Base-by-base conservation (phyloP, 768 basidiomycete genomes). In the Psilocybe sp. region DNA sequence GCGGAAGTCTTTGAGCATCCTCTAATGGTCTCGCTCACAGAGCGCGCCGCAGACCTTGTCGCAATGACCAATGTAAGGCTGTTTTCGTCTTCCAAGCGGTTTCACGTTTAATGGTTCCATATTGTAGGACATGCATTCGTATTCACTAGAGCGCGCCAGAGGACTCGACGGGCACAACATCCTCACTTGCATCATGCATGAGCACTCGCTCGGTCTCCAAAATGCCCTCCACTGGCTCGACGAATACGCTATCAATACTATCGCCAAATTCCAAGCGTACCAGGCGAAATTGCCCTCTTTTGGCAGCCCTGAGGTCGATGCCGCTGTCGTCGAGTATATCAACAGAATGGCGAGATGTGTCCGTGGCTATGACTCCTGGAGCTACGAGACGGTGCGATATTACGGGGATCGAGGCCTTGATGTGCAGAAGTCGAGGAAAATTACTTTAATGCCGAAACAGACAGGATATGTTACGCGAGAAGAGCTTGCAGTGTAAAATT, bases 111-210 rank as follows among this genome's bases (percentile, higher is more conserved):
- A 32, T 33, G 12, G 9, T 5, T n/a, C 33, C 14, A 8, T 32
- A 6, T 20, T 44, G 2, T 37, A 64, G 60, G 66, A 66, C 40
- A 45, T 69, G n/a, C 63, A 57, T 45, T 68, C 65, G 2, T 66
- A 60, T 47, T 60, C 60, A n/a, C 53, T 66, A 5, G 65, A 64
- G 45, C 69, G 69, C n/a, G 53, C 60, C 32, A 51, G 54, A 0
- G 71, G 73, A 14, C 53, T 61, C 1, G 70, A 71, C 44, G 59
- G 56, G 0, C 74, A 75, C 50, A 76, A 76, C 44, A 64, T 81
- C 11, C 66, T 84, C n/a, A 76, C 75, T 1, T 73, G 78, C n/a
- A 72, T 81, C 34, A 81, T 79, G 78, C 66, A 74, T 32, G 69
- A 77, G 36, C 61, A 65, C n/a, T 50, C 62, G 7, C 51, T 72